These are phyloP conservation scores for Boletus reticulatus DNA, from an alignment of 768 basidiomycete species.

Conservation along the genomic window DNA sequence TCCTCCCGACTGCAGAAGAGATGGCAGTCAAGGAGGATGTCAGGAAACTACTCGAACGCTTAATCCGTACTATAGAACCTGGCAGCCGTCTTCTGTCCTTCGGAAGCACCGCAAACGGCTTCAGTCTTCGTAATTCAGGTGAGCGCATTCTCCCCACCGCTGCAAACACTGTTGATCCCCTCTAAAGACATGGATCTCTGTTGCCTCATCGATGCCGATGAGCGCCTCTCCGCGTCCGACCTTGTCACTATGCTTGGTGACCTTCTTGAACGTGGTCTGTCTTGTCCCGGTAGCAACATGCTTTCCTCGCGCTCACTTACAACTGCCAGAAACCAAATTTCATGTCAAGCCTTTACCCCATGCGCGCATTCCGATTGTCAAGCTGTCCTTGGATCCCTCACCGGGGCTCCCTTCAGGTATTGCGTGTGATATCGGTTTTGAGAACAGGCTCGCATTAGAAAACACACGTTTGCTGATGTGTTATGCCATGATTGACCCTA, in stretches of 20 bases:
- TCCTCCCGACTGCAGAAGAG: conserved; percentile 87
- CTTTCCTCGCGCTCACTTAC: conserved; percentile 11
- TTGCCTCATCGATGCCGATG: conserved; percentile 88
- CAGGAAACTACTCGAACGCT: conserved; percentile 87
- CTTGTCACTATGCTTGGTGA: conserved; percentile 93
- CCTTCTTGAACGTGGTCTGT: conserved; percentile 87
- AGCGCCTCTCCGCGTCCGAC: conserved; percentile 77
- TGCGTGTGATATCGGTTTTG: conserved; percentile 98
- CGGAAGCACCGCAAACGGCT: conserved; percentile 95
- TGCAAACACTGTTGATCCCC: conserved; percentile 8
- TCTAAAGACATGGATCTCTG: conserved; percentile 94
- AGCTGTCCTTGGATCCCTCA: conserved; percentile 88
- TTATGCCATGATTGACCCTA: conserved; percentile 96
- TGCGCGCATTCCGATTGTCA: conserved; percentile 98
- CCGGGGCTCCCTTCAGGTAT: conserved; percentile 82
- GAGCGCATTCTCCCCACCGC: conserved; percentile 17
- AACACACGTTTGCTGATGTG: conserved; percentile 95
- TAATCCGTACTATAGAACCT: conserved; percentile 94
- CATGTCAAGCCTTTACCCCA: conserved; percentile 94
- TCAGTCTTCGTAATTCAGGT: conserved; percentile 96
- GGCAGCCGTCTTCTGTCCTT: conserved; percentile 89
- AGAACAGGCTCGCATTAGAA: conserved; percentile 94
- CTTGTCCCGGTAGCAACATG: neutral
- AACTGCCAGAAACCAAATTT: conserved; percentile 82
- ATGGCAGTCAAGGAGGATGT: conserved; percentile 96